Evolutionary conservation across 805 yeast genomes (phyloP), one percentile per base, ranked within the genome.

Genomic region (Candida bentonensis): DNA sequence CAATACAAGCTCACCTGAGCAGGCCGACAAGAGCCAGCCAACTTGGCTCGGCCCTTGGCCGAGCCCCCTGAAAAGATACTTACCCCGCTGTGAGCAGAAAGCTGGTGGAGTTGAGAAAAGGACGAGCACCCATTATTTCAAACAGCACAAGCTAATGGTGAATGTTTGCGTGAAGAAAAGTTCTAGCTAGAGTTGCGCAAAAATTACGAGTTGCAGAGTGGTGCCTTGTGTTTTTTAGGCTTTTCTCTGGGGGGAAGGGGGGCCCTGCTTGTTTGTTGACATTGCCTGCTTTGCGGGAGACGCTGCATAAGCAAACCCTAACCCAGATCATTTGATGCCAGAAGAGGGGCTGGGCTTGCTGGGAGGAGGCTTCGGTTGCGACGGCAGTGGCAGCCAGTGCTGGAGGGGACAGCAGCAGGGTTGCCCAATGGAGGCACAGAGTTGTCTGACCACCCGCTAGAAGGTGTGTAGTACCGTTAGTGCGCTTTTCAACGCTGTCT

Each of bases 71-170:
- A 44, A 23, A 44, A 20, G n/a, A 22, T 25, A 49, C 52, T 11
- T 49, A 48, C 73, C 74, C 59, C 57, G 59, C 55, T 58, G 60
- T 47, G 62, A 67, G 47, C 59, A 53, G 40, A 61, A 57, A 40
- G 61, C 64, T 39, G 58, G 44, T 39, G 48, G 51, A 27, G 48
- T 56, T 39, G 53, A 56, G 53, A 52, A 59, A 49, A 55, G 65
- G 62, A 55, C 59, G 40, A 23, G 49, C 42, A 21, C 44, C 49
- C 44, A 44, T 42, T 43, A 7, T 22, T 23, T 9, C 27, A 13
- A 13, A 22, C 21, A 39, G 26, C 21, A 22, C 4, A 15, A 22
- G 41, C 27, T 3, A 26, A n/a, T 39, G 25, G n/a, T n/a, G n/a
- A 21, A 39, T 11, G 39, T 11, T n/a, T n/a, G 27, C 13, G 13